Percentiles rank a stretch among this genome's conserved stretches.
Evolutionary conservation across 2,329 filamentous ascomycete species (phyloP).

Genomic region (Xylaria hypoxylon): DNA sequence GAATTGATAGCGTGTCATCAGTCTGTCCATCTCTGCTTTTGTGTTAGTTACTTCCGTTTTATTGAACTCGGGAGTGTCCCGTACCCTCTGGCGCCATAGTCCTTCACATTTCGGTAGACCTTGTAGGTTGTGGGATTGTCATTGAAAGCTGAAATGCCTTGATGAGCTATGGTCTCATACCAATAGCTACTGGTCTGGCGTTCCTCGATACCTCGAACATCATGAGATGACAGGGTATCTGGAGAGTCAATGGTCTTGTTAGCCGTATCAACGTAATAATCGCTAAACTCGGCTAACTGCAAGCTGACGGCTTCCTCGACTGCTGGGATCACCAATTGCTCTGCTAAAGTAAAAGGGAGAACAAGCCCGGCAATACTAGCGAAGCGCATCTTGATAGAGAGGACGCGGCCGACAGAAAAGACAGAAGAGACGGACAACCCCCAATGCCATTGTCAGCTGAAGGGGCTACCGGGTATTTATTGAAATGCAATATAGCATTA

Average conservation of each 20-base stretch:
- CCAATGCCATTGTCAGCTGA: slow-evolving; percentile 1
- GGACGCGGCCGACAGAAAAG: slow-evolving; percentile 3
- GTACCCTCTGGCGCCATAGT: slow-evolving; percentile 53
- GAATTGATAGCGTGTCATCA: slow-evolving; percentile 38
- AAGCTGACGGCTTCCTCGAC: slow-evolving; percentile 41
- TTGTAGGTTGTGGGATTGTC: slow-evolving; percentile 48
- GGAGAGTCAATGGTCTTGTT: slow-evolving; percentile 28
- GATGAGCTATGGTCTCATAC: slow-evolving; percentile 51
- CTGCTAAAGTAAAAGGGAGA: slow-evolving; percentile 38
- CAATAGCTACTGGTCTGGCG: slow-evolving; percentile 45
- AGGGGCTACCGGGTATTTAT: slow-evolving; percentile 30
- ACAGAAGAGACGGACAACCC: slow-evolving; percentile 6
- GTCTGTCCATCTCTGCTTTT: slow-evolving; percentile 33
- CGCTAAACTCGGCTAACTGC: slow-evolving; percentile 41
- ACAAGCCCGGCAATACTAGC: slow-evolving; percentile 28
- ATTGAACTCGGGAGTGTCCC: background rate
- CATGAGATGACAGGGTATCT: slow-evolving; percentile 6
- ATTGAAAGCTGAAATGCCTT: slow-evolving; percentile 53
- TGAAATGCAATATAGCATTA: background rate
- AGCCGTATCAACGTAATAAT: slow-evolving; percentile 33
- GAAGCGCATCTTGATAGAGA: slow-evolving; percentile 41
- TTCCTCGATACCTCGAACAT: slow-evolving; percentile 32
- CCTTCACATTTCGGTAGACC: slow-evolving; percentile 54
- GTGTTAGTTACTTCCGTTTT: slow-evolving; percentile 16
- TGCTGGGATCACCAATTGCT: slow-evolving; percentile 43